Evolutionary conservation across 2,329 filamentous ascomycete species (phyloP).

Genomic region (Diaporthe destruens): DNA sequence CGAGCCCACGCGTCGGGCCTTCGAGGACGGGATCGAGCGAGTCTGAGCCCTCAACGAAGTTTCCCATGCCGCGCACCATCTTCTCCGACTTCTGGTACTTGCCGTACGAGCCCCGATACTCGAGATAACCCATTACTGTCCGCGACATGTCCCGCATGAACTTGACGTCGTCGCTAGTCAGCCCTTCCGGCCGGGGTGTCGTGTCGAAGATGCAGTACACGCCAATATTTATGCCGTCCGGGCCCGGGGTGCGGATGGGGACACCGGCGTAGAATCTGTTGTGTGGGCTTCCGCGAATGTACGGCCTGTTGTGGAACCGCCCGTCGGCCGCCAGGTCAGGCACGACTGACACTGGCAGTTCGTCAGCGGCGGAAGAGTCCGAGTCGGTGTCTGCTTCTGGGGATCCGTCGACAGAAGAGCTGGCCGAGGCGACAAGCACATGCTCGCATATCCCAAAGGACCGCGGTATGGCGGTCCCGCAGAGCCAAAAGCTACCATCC

Average conservation of each 20-base stretch:
- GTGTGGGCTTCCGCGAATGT: conserved; percentile 44
- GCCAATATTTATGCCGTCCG: conserved; percentile 57
- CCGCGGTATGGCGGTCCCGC: conserved; percentile 50
- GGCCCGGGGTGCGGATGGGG: conserved; percentile 53
- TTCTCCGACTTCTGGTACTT: conserved; percentile 50
- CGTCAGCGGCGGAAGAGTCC: neutral
- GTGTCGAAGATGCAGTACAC: conserved; percentile 54
- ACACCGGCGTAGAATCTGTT: conserved; percentile 57
- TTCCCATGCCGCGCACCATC: conserved; percentile 54
- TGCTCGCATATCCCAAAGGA: conserved; percentile 49
- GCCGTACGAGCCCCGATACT: conserved; percentile 47
- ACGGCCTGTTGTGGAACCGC: conserved; percentile 48
- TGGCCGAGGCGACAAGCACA: conserved; percentile 43
- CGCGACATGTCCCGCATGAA: conserved; percentile 47
- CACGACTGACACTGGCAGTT: conserved; percentile 52
- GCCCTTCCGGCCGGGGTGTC: conserved; percentile 43
- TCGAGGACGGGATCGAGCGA: conserved; percentile 17
- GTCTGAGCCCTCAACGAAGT: conserved; percentile 51
- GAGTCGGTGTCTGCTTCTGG: neutral
- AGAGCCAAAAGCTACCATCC: conserved; percentile 45
- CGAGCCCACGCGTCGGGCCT: conserved; percentile 3
- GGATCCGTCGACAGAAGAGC: neutral
- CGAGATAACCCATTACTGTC: conserved; percentile 54
- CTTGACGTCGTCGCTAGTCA: conserved; percentile 47
- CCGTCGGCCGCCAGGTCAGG: conserved; percentile 51